These are phyloP conservation scores for barley (Hordeum vulgare) DNA, from an alignment of 176 grass and related monocot species.

Conservation along the genomic window MorexV3_pseudomolecules_assembly NC_058522.1:363674921-363675420, in stretches of 20 bases:
- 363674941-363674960: too few relatives aligned
- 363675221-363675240: neutral
- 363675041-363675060: neutral
- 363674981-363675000: too few relatives aligned
- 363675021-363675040: too few relatives aligned
- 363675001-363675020: too few relatives aligned
- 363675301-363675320: neutral
- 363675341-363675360: neutral
- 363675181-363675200: neutral
- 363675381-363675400: too few relatives aligned
- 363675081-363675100: neutral
- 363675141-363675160: neutral
- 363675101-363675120: neutral
- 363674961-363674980: too few relatives aligned
- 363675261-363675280: neutral
- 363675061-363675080: neutral
- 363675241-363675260: neutral
- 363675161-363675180: neutral
- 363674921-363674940: too few relatives aligned
- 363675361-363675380: neutral
- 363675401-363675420: too few relatives aligned
- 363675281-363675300: neutral
- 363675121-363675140: neutral
- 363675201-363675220: too few relatives aligned
- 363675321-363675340: neutral